A percentile compares a stretch with the other conserved stretches of the same genome.
Conservation (phyloP, 306 rosid genomes). For the Begonia loranthoides region DNA sequence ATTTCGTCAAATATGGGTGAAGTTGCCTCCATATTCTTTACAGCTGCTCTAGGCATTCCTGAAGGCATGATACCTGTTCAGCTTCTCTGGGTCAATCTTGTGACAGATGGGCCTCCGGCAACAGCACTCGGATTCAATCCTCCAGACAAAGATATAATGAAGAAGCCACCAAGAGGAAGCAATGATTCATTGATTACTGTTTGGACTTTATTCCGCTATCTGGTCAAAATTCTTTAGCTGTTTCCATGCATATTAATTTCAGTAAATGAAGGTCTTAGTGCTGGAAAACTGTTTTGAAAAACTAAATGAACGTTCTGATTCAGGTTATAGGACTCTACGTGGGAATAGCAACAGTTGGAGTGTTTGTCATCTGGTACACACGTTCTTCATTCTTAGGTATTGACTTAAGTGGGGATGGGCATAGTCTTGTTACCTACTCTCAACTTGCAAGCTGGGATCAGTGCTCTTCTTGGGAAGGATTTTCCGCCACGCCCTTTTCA, state of each 20-base stretch:
- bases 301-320: neutral
- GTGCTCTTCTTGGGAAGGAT: constrained; percentile 55
- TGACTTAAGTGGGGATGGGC: constrained; percentile 56
- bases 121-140: constrained; percentile 87
- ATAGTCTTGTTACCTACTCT: constrained; percentile 53
- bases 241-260: neutral
- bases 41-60: constrained; percentile 67
- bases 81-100: constrained; percentile 98
- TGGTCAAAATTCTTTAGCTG: constrained; percentile 25
- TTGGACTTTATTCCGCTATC: constrained; percentile 74
- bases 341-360: constrained; percentile 73
- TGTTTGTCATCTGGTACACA: constrained; percentile 72
- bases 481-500: constrained; percentile 60
- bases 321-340: constrained; percentile 75
- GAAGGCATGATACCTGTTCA: constrained; percentile 97
- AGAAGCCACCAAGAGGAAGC: constrained; percentile 70
- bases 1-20: constrained; percentile 85
- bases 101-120: constrained; percentile 87
- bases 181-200: constrained; percentile 54
- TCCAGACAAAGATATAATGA: constrained; percentile 70
- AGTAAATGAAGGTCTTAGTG: no score
- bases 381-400: constrained; percentile 67
- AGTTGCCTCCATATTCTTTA: constrained; percentile 79
- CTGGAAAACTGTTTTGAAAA: no score
- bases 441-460: constrained; percentile 75